Base-by-base conservation (phyloP, 192 early-diverging fungal species). In the Allomyces arbusculus region DNA sequence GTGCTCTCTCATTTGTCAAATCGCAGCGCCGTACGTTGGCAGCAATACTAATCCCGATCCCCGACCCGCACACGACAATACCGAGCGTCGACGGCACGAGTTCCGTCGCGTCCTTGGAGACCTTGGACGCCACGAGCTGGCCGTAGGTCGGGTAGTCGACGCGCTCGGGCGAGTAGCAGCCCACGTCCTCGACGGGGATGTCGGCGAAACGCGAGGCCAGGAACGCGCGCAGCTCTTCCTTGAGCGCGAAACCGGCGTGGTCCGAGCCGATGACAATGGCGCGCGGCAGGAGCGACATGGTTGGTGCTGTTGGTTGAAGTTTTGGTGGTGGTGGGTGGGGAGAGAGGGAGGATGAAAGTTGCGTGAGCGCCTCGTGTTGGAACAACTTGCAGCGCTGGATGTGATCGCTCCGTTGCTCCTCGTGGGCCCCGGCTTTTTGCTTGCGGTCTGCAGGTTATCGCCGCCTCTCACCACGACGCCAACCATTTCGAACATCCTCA, bases 41-140 rank as follows among this genome's bases (percentile, higher is more conserved):
- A 7, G 73, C 69, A 16, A 74, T 74, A 12, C 69, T 70, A 3
- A 74, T 74, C 10, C 73, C 73, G 61, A 74, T 74, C 11, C 73
- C 73, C 16, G 67, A 65, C n/a, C 73, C 73, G 68, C 73, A 74
- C 9, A 74, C 65, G 45, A 74, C 26, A 12, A 74, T 64, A 24
- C 73, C 73, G 12, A 71, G 20, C 44, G 67, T 70, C 22, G 4
- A 8, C 20, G 23, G 45, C 24, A 28, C 44, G 19, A 23, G 25
- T 20, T 40, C 44, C 50, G 61, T 70, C 8, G 26, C 26, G 44
- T 50, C 58, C 44, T 25, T 45, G 20, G 70, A 61, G 44, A 71
- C 65, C 26, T 44, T 62, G 26, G 66, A 63, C 11, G 69, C 67
- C 25, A 64, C 73, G 16, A 64, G 43, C 33, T 65, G 64, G 44